Percentiles rank a stretch among this genome's conserved stretches.
These are phyloP conservation scores for Pestalotiopsis sp. DNA, from an alignment of 2,329 filamentous ascomycete species.

Conservation along the genomic window DNA sequence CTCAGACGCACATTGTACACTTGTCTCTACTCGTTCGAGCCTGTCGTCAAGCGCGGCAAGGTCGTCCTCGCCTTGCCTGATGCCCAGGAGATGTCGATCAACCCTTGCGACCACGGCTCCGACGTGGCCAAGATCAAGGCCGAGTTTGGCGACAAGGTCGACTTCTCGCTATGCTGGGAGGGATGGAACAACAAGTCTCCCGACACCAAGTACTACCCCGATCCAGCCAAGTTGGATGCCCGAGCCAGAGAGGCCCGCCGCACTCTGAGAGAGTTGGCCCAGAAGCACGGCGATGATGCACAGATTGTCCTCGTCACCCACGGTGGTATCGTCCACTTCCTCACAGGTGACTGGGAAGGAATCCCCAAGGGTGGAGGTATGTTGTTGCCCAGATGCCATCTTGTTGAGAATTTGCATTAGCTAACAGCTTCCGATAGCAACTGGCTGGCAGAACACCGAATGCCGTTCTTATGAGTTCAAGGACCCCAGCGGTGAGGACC, in stretches of 20 bases:
- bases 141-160: constrained; percentile 65
- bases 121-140: constrained; percentile 53
- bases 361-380: constrained; percentile 45
- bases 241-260: constrained; percentile 63
- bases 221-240: constrained; percentile 54
- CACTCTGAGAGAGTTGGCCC: constrained; percentile 54
- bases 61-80: constrained; percentile 71
- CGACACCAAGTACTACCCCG: constrained; percentile 48
- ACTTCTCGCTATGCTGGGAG: constrained; percentile 61
- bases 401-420: neutral
- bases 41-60: constrained; percentile 46
- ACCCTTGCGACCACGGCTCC: constrained; percentile 78
- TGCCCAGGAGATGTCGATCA: constrained; percentile 75
- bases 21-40: constrained; percentile 68
- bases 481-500: constrained; percentile 51
- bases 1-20: constrained; percentile 82
- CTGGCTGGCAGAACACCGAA: constrained; percentile 76
- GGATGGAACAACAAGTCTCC: constrained; percentile 73
- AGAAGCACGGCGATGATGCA: constrained; percentile 47
- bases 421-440: constrained; percentile 50
- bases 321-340: constrained; percentile 81
- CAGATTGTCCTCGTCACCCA: constrained; percentile 80
- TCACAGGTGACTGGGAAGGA: constrained; percentile 80
- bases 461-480: constrained; percentile 69
- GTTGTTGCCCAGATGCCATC: neutral